Evolutionary conservation across 768 basidiomycete species (phyloP).

Genomic region (Termitomyces sp.): DNA sequence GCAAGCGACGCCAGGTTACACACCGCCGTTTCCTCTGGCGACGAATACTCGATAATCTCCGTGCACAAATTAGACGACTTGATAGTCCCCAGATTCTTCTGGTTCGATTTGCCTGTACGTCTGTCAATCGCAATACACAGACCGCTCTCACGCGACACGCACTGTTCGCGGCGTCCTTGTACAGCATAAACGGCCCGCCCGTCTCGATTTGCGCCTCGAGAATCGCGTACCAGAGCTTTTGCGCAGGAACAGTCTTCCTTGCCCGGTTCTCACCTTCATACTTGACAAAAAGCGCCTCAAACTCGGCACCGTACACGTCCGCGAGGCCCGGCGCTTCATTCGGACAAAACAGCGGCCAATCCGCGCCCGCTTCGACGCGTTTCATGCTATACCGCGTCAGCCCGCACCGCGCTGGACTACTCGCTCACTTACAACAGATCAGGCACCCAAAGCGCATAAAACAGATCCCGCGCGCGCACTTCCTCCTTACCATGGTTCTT

Average conservation of each 20-base stretch:
- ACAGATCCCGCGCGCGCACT: slow-evolving; percentile 90
- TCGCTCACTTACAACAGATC: slow-evolving; percentile 76
- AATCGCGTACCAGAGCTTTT: slow-evolving; percentile 98
- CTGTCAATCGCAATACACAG: too few relatives aligned
- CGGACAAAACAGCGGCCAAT: slow-evolving; percentile 98
- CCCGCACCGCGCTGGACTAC: not conserved
- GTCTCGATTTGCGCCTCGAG: slow-evolving; percentile 98
- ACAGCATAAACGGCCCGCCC: slow-evolving; percentile 98
- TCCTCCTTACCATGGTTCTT: slow-evolving; percentile 99
- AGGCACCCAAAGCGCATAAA: slow-evolving; percentile 97
- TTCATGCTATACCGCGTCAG: slow-evolving; percentile 65
- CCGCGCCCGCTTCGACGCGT: slow-evolving; percentile 80
- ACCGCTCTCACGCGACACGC: slow-evolving; percentile 20
- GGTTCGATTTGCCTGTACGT: slow-evolving; percentile 95
- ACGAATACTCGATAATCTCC: slow-evolving; percentile 97
- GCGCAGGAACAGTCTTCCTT: slow-evolving; percentile 81
- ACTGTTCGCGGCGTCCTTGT: slow-evolving; percentile 96
- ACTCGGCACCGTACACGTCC: slow-evolving; percentile 87
- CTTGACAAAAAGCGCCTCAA: slow-evolving; percentile 76
- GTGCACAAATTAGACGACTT: slow-evolving; percentile 99
- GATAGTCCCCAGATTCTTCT: slow-evolving; percentile 97
- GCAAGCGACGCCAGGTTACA: slow-evolving; percentile 98
- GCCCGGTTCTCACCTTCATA: slow-evolving; percentile 91
- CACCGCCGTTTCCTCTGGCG: slow-evolving; percentile 95
- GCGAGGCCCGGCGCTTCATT: slow-evolving; percentile 89